Evolutionary conservation across 2,329 filamentous ascomycete species (phyloP).

Genomic region (Aulographum hederae): DNA sequence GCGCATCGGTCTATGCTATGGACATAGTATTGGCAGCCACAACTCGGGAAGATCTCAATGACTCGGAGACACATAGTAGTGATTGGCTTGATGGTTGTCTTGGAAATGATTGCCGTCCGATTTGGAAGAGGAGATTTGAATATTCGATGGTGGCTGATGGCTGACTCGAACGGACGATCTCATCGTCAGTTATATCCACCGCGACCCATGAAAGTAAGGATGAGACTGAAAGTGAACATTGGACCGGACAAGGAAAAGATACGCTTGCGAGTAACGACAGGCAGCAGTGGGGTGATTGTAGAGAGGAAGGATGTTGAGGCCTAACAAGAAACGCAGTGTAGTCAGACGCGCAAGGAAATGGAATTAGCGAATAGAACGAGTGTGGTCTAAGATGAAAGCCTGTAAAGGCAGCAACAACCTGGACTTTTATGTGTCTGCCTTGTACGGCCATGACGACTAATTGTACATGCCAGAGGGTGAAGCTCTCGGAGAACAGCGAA

Average conservation of each 20-base stretch:
- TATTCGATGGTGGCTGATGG: background rate
- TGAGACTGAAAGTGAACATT: background rate
- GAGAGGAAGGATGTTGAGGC: background rate
- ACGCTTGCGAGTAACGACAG: background rate
- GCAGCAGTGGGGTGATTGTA: background rate
- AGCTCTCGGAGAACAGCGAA: background rate
- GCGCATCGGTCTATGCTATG: constrained; percentile 18
- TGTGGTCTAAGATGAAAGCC: background rate
- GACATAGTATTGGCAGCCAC: constrained; percentile 17
- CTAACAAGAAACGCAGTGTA: no score
- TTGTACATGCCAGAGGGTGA: background rate
- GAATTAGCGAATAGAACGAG: background rate
- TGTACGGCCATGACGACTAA: background rate
- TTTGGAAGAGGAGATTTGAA: background rate
- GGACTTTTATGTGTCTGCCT: background rate
- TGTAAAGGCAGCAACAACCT: background rate
- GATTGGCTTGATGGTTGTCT: constrained; percentile 2
- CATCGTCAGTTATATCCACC: background rate
- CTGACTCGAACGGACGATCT: background rate
- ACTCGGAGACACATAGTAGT: constrained; percentile 20
- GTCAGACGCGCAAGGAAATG: no score
- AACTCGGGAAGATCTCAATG: constrained; percentile 18
- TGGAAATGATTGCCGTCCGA: background rate
- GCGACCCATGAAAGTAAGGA: background rate
- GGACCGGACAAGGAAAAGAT: background rate